These are phyloP conservation scores for Capsicum rhomboideum DNA, from an alignment of 257 asterid species.

Conservation along the genomic window DNA sequence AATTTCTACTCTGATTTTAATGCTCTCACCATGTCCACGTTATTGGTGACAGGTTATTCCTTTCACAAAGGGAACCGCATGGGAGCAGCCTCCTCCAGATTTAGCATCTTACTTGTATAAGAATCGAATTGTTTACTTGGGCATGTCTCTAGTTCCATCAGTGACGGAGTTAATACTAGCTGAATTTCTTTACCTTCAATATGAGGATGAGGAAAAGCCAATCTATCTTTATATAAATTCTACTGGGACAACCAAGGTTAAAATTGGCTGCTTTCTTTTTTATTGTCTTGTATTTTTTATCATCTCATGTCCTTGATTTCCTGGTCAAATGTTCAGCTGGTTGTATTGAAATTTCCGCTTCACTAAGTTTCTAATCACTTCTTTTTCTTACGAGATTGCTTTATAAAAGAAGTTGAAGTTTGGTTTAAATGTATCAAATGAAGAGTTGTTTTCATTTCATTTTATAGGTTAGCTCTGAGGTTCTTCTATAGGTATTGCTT, in stretches of 20 bases:
- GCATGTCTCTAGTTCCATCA: slow-evolving; percentile 86
- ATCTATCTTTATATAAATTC: slow-evolving; percentile 87
- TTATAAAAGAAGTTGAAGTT: background rate
- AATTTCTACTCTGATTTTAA: background rate
- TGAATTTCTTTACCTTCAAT: slow-evolving; percentile 82
- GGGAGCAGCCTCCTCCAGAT: slow-evolving; percentile 98
- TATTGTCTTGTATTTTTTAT: background rate
- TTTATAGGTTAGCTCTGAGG: background rate
- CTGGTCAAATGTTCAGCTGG: background rate
- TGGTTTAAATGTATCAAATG: background rate
- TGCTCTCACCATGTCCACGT: background rate
- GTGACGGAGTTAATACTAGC: slow-evolving; percentile 92
- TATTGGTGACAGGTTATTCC: slow-evolving; percentile 72
- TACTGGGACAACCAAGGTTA: slow-evolving; percentile 93
- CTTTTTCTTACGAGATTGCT: background rate
- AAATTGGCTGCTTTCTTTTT: slow-evolving; percentile 7
- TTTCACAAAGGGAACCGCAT: slow-evolving; percentile 74
- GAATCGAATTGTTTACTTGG: slow-evolving; percentile 90
- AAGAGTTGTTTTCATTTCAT: background rate
- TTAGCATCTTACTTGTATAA: slow-evolving; percentile 77
- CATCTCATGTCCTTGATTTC: background rate
- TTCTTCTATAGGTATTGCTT: slow-evolving; percentile 1
- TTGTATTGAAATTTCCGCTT: background rate
- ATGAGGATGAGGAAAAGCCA: slow-evolving; percentile 78
- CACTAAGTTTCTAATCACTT: background rate